phyloP scores from a whole-genome alignment of 2,329 filamentous ascomycete genomes.

The Fusarium dlaminii region DNA sequence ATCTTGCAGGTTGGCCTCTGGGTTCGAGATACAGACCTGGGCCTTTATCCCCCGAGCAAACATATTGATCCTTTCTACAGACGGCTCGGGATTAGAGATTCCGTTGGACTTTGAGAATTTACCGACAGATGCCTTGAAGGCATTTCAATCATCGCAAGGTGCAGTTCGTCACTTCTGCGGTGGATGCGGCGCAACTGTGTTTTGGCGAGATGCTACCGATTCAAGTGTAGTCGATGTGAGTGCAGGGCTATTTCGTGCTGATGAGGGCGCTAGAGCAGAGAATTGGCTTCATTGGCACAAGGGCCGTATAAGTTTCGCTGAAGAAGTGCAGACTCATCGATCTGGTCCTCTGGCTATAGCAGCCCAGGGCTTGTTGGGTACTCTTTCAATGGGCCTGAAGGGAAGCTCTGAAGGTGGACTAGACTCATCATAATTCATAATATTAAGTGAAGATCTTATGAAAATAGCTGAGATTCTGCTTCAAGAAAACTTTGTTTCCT shows the following conservation, averaged over 20 bases:
- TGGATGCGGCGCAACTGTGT: conserved; percentile 70
- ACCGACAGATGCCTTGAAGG: conserved; percentile 55
- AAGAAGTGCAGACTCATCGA: conserved; percentile 51
- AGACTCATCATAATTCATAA: not conserved
- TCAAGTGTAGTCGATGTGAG: conserved; percentile 71
- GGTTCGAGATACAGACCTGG: conserved; percentile 73
- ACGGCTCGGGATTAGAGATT: not conserved
- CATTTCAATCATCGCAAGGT: conserved; percentile 63
- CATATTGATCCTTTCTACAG: conserved; percentile 56
- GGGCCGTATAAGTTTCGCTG: conserved; percentile 65
- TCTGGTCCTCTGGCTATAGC: not conserved
- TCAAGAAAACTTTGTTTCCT: not conserved
- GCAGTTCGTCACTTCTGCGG: conserved; percentile 70
- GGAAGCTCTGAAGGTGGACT: not conserved
- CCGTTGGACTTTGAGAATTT: conserved; percentile 51
- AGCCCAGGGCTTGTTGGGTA: not conserved
- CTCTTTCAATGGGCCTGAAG: not conserved
- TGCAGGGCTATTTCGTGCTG: conserved; percentile 63
- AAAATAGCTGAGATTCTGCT: not conserved
- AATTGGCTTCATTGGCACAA: conserved; percentile 71
- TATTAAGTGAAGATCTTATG: not conserved
- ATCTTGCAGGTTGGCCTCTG: conserved; percentile 68
- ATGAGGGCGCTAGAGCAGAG: conserved; percentile 64
- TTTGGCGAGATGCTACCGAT: conserved; percentile 66
- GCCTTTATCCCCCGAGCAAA: conserved; percentile 70